Evolutionary conservation across 306 rosid genomes (phyloP).

Genomic region (Betula pendula): DNA sequence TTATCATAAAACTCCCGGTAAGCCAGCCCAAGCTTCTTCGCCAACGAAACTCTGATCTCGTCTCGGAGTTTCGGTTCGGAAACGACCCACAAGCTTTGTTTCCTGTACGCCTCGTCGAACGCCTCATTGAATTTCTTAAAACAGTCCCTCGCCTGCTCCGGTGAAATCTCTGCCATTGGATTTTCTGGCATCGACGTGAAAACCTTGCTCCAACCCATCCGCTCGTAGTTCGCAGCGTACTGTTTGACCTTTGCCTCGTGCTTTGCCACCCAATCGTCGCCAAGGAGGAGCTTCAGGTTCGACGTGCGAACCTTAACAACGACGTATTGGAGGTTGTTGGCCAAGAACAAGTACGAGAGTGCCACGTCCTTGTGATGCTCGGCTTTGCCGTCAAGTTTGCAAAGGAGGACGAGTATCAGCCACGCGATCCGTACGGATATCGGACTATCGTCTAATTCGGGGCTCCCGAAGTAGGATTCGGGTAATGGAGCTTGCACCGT

Average conservation of each 20-base stretch:
- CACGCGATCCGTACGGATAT: slow-evolving; percentile 56
- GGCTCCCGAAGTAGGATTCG: slow-evolving; percentile 53
- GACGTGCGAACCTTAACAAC: slow-evolving; percentile 60
- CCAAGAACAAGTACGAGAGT: slow-evolving; percentile 75
- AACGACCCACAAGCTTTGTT: slow-evolving; percentile 64
- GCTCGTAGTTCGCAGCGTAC: slow-evolving; percentile 65
- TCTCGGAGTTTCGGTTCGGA: slow-evolving; percentile 59
- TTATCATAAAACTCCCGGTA: slow-evolving; percentile 43
- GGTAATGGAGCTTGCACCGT: slow-evolving; percentile 49
- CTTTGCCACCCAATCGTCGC: slow-evolving; percentile 60
- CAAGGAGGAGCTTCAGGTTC: slow-evolving; percentile 51
- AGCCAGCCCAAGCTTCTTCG: slow-evolving; percentile 34
- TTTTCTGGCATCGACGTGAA: slow-evolving; percentile 47
- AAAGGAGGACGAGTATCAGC: slow-evolving; percentile 71
- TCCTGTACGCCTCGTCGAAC: slow-evolving; percentile 50
- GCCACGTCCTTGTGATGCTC: slow-evolving; percentile 69
- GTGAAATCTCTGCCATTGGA: slow-evolving; percentile 49
- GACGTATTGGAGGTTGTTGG: slow-evolving; percentile 89
- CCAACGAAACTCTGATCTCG: slow-evolving; percentile 50
- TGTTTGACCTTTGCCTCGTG: slow-evolving; percentile 71
- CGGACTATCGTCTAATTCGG: neutral
- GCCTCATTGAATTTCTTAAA: slow-evolving; percentile 43
- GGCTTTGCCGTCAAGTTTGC: slow-evolving; percentile 77
- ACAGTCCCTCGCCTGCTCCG: slow-evolving; percentile 41
- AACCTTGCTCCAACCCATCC: slow-evolving; percentile 77